Base-by-base conservation (phyloP, 1,139 yeast genomes). In the Suhomyces terraborum region DNA sequence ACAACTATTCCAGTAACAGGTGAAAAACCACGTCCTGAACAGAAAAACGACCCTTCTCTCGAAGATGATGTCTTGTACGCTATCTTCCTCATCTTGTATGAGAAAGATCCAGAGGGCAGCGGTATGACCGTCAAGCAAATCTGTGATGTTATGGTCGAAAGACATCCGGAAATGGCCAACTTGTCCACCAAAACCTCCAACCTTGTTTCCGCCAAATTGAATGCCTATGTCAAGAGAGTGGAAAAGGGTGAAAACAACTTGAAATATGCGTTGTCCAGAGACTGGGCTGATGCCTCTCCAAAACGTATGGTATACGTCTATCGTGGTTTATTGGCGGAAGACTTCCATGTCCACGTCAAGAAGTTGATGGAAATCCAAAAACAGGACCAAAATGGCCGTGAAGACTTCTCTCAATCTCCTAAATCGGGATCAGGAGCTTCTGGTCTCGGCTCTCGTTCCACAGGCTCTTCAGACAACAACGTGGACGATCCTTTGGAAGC, bases 261-360 rank as follows among this genome's bases (percentile, higher is more conserved):
- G 55, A 77, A 76, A 45, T 85, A 85, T 58, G 88, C 93, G 18
- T 66, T 86, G 38, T 82, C 88, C 3, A 75, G 95, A 64, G 93
- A 85, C 60, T 86, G 95, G 95, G 91, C 93, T 3, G 91, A 84
- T 60, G 88, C 91, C 12, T 81, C 88, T 4, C 95, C 95, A 35
- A 83, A 86, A 55, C 75, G 95, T 68, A 86, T 86, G 95, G 88
- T 86, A 26, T 86, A 86, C 55, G 89, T 84, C 36, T 86, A 85
- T 62, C 79, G 93, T 55, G 95, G 94, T 25, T 66, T 84, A 32
- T 68, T 85, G 48, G 79, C 93, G 22, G 74, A 80, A 12, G 89
- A 84, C 56, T 85, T 82, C 63, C 84, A 82, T 53, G 62, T 80
- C 32, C 87, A 82, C 55, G 89, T 85, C 9, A 77, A 79, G 43